A percentile compares a stretch with the other conserved stretches of the same genome.
Evolutionary conservation across 129 eudicot species (phyloP).

Genomic region (Flaveria brownii): DNA sequence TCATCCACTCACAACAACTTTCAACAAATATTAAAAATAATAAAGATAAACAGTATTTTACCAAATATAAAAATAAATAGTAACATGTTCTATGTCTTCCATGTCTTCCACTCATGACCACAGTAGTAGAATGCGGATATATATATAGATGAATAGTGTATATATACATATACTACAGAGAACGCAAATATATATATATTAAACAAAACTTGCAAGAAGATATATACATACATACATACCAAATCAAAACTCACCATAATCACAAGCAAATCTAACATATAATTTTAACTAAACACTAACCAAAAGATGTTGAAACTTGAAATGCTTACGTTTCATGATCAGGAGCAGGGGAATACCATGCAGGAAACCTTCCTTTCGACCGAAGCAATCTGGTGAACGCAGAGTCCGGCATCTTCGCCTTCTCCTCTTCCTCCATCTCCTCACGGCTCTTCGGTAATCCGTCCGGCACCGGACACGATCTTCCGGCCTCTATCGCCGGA

Average conservation of each 20-base stretch:
- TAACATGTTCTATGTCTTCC: no score
- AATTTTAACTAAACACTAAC: background rate
- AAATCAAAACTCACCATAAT: background rate
- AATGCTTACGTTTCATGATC: constrained; percentile 30
- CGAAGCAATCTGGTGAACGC: constrained; percentile 43
- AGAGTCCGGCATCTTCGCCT: constrained; percentile 38
- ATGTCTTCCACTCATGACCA: no score
- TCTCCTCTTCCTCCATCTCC: constrained; percentile 45
- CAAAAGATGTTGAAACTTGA: background rate
- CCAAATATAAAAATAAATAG: no score
- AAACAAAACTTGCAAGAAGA: constrained; percentile 22
- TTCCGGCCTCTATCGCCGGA: background rate
- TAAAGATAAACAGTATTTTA: no score
- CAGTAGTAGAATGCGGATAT: no score
- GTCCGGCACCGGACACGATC: constrained; percentile 31
- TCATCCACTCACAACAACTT: no score
- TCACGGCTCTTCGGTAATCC: constrained; percentile 38
- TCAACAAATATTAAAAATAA: no score
- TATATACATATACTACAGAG: no score
- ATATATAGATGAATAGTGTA: no score
- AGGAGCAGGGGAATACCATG: constrained; percentile 44
- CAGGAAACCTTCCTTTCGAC: constrained; percentile 39
- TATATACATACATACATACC: background rate
- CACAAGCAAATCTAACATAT: background rate
- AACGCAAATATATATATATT: background rate